A percentile compares a stretch with the other conserved stretches of the same genome.
Evolutionary conservation across 2,329 filamentous ascomycete genomes (phyloP).

Genomic region (Neonectria sp.): DNA sequence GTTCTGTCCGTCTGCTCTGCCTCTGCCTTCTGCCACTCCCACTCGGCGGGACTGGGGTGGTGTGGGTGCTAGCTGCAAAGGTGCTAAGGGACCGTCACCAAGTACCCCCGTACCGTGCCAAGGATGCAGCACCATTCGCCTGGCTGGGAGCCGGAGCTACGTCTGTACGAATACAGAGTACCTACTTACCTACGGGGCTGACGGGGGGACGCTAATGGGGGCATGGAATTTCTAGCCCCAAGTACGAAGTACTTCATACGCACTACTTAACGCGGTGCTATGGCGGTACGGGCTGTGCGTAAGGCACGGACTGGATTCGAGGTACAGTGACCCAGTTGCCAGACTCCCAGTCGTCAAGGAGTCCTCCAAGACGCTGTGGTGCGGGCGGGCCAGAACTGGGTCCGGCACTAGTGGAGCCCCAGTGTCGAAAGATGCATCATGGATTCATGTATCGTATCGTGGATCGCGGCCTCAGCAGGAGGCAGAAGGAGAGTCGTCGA

Average conservation of each 20-base stretch:
- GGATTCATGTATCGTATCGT: constrained; percentile 33
- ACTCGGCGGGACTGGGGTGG: constrained; percentile 42
- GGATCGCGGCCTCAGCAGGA: constrained; percentile 26
- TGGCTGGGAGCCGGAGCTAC: constrained; percentile 43
- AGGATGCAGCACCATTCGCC: constrained; percentile 6
- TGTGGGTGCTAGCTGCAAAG: constrained; percentile 31
- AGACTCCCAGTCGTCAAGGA: background rate
- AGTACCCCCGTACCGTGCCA: constrained; percentile 20
- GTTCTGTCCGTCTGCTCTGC: constrained; percentile 45
- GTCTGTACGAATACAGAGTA: constrained; percentile 20
- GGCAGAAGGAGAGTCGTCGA: constrained; percentile 15
- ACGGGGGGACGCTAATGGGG: constrained; percentile 37
- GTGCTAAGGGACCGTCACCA: constrained; percentile 17
- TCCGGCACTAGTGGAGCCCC: constrained; percentile 42
- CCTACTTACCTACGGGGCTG: constrained; percentile 38
- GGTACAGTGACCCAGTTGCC: constrained; percentile 9
- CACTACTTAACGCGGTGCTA: background rate
- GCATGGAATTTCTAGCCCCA: constrained; percentile 33
- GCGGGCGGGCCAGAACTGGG: constrained; percentile 40
- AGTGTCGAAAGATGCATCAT: constrained; percentile 44
- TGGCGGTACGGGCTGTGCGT: constrained; percentile 27
- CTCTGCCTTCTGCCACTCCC: constrained; percentile 35
- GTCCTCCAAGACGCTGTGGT: constrained; percentile 11
- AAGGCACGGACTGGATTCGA: constrained; percentile 24
- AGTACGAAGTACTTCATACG: constrained; percentile 14